Base-by-base conservation (phyloP, 352 stramenopile species). In the Phytophthora pinifolia region DNA sequence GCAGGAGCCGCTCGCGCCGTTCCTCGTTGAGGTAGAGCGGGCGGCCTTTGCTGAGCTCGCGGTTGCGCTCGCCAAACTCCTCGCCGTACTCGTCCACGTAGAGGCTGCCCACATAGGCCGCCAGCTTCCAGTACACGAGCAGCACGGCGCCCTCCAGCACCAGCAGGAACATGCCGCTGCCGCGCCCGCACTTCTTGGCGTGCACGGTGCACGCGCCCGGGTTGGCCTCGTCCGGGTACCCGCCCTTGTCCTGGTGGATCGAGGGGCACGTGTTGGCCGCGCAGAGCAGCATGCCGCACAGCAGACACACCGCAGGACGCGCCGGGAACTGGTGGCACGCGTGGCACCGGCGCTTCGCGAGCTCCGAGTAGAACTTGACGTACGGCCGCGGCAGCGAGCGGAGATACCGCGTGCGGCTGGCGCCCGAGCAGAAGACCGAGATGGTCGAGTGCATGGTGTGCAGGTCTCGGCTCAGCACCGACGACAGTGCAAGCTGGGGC, bases 51-150 rank as follows among this genome's bases (percentile, higher is more conserved):
- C 80, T 91, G 37, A 91, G 54, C 30, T 91, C 80, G 34, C 79
- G 80, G 43, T 92, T 90, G 39, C 79, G 78, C 43, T 95, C 85
- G 31, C 85, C 83, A 73, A 93, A 93, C 52, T 92, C 85, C 61
- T 95, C 85, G 27, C 85, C 85, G 57, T 95, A 93, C 61, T 92
- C 85, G 61, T 95, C 85, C 50, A 95, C 81, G 43, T 93, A 95
- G 45, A 93, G 54, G 49, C 83, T 93, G 31, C 78, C 75, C 4
- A 92, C 83, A 37, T 92, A 94, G 9, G 85, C 82, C 1, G 85
- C 84, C 36, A 94, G 54, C 58, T 94, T 94, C 75, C 83, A 92
- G 50, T 91, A 92, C 53, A 95, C 82, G 14, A 95, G 72, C 55
- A 95, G 52, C 58, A 93, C 85, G 2, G 83, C 84, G 17, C 85